These are phyloP conservation scores for Vigna nakashimae DNA, from an alignment of 306 rosid genomes.

Conservation along the genomic window DNA sequence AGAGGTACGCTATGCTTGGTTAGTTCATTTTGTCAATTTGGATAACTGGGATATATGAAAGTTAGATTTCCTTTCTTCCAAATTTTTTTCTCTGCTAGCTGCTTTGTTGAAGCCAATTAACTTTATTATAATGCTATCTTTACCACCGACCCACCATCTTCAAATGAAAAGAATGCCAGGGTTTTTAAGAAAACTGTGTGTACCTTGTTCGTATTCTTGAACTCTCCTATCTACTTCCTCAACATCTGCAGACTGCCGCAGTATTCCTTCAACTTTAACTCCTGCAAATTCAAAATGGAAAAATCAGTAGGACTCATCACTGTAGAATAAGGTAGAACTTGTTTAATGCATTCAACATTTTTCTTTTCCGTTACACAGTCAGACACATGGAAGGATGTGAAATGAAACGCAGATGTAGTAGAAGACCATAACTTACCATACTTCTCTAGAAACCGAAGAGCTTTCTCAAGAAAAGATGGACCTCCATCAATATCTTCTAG, in stretches of 20 bases:
- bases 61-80: constrained; percentile 1
- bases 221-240: constrained; percentile 98
- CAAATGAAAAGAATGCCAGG: constrained; percentile 15
- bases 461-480: constrained; percentile 98
- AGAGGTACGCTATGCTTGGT: constrained; percentile 3
- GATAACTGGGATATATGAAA: background rate
- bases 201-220: constrained; percentile 98
- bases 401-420: constrained; percentile 25
- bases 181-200: constrained; percentile 20
- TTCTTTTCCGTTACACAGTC: background rate
- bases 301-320: constrained; percentile 28
- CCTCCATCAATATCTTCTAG: constrained; percentile 99
- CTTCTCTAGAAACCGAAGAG: constrained; percentile 90
- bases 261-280: constrained; percentile 87
- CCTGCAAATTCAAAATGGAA: constrained; percentile 54
- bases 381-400: constrained; percentile 13
- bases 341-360: constrained; percentile 18
- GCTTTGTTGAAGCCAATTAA: background rate
- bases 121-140: background rate
- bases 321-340: constrained; percentile 2
- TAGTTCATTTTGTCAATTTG: background rate
- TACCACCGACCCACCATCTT: background rate
- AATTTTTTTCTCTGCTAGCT: constrained; percentile 10
- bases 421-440: constrained; percentile 65
- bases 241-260: constrained; percentile 97